Conservation (phyloP, 31 red algal species). For the Asparagopsis taxiformis region DNA sequence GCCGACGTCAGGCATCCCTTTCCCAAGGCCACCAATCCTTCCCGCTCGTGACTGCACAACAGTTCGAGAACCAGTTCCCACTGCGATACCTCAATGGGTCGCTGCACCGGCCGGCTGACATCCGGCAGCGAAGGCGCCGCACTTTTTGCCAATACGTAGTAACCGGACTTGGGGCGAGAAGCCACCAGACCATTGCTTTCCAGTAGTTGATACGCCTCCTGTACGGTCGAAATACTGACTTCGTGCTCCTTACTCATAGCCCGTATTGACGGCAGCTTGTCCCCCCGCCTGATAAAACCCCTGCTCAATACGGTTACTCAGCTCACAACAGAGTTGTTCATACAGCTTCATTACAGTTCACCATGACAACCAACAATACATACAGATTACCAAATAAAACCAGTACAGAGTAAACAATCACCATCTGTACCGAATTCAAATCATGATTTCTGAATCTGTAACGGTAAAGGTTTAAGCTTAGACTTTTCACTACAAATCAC, state of each 20-base stretch:
- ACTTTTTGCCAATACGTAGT: not conserved
- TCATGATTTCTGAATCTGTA: no score
- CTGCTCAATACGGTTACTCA: not conserved
- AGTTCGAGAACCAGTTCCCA: not conserved
- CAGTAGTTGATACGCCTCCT: not conserved
- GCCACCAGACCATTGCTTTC: not conserved
- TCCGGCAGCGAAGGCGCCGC: not conserved
- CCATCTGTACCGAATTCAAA: no score
- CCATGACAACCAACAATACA: no score
- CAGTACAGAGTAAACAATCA: no score
- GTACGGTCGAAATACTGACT: conserved; percentile 1
- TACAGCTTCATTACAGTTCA: conserved; percentile 1
- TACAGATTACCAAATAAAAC: no score
- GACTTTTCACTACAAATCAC: no score
- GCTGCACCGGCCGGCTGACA: not conserved
- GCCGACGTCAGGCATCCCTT: not conserved
- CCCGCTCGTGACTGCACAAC: not conserved
- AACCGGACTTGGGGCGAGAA: not conserved
- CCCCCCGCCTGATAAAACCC: not conserved
- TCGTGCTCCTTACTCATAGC: not conserved
- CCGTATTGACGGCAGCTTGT: not conserved
- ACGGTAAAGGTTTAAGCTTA: no score
- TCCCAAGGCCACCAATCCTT: not conserved
- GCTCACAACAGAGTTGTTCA: not conserved
- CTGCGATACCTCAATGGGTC: not conserved